Conservation (phyloP, 331 rosid genomes). For the Acacia pycnantha region DNA sequence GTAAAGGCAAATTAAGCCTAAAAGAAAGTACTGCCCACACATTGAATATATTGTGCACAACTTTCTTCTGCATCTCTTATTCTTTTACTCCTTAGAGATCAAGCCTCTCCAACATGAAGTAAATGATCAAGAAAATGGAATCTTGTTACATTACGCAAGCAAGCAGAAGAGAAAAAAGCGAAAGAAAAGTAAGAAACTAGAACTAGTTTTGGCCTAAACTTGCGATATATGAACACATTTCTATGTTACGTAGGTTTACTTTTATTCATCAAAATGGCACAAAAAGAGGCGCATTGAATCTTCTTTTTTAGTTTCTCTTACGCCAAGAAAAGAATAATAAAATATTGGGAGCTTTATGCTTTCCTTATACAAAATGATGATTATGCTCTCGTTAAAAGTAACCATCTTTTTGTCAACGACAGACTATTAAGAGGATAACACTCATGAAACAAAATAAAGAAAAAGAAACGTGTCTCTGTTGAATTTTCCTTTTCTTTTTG, state of each 20-base stretch:
- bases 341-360: neutral
- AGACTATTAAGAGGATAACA: too few species aligned
- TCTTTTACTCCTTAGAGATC: too few species aligned
- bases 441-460: neutral
- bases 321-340: neutral
- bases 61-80: too few species aligned
- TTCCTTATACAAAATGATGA: neutral
- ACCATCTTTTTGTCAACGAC: neutral
- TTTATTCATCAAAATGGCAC: neutral
- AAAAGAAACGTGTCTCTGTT: neutral
- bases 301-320: neutral
- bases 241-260: neutral
- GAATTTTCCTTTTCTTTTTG: neutral
- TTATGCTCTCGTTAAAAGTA: neutral
- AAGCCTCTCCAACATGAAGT: too few species aligned
- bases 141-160: neutral
- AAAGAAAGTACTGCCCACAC: too few species aligned
- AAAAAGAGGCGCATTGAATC: neutral
- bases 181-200: neutral
- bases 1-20: too few species aligned
- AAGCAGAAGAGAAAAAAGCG: neutral
- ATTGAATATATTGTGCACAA: too few species aligned
- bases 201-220: neutral
- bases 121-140: neutral
- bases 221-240: neutral